These are phyloP conservation scores for Globisporangium paddicum DNA, from an alignment of 352 stramenopile species.

Conservation along the genomic window DNA sequence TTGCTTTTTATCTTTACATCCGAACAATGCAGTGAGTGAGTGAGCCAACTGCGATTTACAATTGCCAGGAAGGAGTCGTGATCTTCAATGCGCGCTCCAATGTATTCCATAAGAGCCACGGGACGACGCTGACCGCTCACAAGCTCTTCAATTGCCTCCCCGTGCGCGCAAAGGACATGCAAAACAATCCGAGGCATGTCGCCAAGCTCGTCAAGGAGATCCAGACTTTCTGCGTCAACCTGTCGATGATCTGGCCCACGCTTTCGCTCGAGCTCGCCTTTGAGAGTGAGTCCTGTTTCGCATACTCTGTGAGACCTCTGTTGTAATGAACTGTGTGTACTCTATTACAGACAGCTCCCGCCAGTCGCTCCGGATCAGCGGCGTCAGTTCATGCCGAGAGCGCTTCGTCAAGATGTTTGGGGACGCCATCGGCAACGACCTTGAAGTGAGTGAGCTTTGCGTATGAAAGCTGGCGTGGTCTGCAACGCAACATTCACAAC, in stretches of 20 bases:
- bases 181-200: constrained; percentile 27
- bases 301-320: neutral
- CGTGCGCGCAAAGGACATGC: constrained; percentile 42
- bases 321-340: neutral
- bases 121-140: constrained; percentile 42
- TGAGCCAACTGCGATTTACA: neutral
- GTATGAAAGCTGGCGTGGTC: neutral
- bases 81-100: constrained; percentile 54
- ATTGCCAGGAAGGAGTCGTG: constrained; percentile 38
- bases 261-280: constrained; percentile 54
- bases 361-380: constrained; percentile 12
- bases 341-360: constrained; percentile 5
- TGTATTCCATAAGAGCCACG: constrained; percentile 25
- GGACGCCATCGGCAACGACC: constrained; percentile 27
- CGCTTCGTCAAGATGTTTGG: constrained; percentile 43
- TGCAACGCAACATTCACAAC: neutral
- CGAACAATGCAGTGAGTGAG: neutral
- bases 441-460: constrained; percentile 33
- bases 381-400: constrained; percentile 19
- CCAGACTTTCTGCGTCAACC: constrained; percentile 38
- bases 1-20: neutral
- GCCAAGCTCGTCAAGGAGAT: constrained; percentile 34
- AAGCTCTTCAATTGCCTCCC: constrained; percentile 63
- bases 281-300: constrained; percentile 20
- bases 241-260: constrained; percentile 74